Evolutionary conservation across 2,329 filamentous ascomycete species (phyloP), one percentile per base, ranked within the genome.

Genomic region (Cladosporium sp.): DNA sequence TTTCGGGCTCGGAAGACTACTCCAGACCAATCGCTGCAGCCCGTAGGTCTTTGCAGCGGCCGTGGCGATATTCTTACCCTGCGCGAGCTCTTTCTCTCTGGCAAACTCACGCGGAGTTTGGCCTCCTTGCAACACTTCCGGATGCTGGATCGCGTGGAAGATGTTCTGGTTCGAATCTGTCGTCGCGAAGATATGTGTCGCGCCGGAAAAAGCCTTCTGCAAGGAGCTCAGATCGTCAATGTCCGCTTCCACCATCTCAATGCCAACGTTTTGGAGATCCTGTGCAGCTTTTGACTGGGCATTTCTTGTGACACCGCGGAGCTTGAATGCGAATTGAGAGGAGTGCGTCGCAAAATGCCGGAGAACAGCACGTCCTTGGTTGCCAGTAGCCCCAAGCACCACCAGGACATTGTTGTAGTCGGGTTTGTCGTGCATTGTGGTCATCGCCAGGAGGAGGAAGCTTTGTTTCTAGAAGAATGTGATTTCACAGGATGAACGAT

Each of bases 251-350:
- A 72, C 61, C 18, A 73, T 57, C 38, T 73, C 70, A 25, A 70
- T 57, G 18, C 69, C 70, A 38, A 55, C 55, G 1, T 42, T 53
- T 12, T 54, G 54, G 51, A 65, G 63, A 16, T 46, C 61, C 38
- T 66, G 56, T 7, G 69, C 62, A 27, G 67, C 68, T 4, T 58
- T 42, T n/a, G 67, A 65, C 42, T 58, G 57, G 1, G 69, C 64
- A 54, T 75, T 70, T 41, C 75, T 72, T 25, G 74, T 74, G n/a
- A 75, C 55, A 49, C 64, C 67, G 8, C 66, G 62, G 53, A 69
- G 33, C 2, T 46, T 41, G 35, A 36, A 57, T 12, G 22, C 25
- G 12, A 43, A 36, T n/a, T 43, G 9, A 19, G n/a, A 29, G 39
- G 29, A 33, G 22, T 43, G 29, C 16, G 43, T 45, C 12, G 53